Conservation (phyloP, 345 rosid species). For the Abelmoschus esculentus region DNA sequence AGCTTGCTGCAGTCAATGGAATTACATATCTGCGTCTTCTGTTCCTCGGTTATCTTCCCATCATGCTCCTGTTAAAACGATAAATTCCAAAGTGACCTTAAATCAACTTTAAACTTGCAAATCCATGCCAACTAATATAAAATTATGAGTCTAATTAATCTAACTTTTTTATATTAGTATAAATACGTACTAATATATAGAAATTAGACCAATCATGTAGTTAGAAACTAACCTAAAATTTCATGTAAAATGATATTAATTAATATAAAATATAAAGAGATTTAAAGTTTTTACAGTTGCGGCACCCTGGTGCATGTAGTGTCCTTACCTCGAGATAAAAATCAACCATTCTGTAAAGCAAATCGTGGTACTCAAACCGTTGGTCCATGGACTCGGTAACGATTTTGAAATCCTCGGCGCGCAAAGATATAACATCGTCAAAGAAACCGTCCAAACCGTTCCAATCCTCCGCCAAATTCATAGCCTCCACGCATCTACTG, state of each 20-base stretch:
- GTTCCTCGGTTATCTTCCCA: conserved; percentile 54
- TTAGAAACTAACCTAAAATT: too few species aligned
- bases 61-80: conserved; percentile 32
- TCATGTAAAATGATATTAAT: too few species aligned
- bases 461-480: conserved; percentile 25
- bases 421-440: conserved; percentile 41
- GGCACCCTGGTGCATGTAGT: too few species aligned
- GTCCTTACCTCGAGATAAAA: conserved; percentile 55
- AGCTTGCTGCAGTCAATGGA: conserved; percentile 69
- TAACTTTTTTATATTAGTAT: too few species aligned
- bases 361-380: conserved; percentile 51
- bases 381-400: conserved; percentile 47
- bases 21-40: conserved; percentile 49
- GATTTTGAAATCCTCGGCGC: conserved; percentile 39
- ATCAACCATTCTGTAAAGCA: conserved; percentile 58
- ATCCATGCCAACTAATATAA: neutral
- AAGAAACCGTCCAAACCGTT: conserved; percentile 31
- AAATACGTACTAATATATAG: too few species aligned
- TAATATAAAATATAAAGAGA: too few species aligned
- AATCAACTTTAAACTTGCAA: neutral
- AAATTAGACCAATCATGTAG: too few species aligned
- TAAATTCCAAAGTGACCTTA: neutral
- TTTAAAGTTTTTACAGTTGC: too few species aligned
- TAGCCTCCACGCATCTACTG: conserved; percentile 52
- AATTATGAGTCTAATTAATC: neutral